Percentiles rank a stretch among this genome's conserved stretches.
phyloP scores from a whole-genome alignment of 768 basidiomycete species.

The Lactarius quietus region DNA sequence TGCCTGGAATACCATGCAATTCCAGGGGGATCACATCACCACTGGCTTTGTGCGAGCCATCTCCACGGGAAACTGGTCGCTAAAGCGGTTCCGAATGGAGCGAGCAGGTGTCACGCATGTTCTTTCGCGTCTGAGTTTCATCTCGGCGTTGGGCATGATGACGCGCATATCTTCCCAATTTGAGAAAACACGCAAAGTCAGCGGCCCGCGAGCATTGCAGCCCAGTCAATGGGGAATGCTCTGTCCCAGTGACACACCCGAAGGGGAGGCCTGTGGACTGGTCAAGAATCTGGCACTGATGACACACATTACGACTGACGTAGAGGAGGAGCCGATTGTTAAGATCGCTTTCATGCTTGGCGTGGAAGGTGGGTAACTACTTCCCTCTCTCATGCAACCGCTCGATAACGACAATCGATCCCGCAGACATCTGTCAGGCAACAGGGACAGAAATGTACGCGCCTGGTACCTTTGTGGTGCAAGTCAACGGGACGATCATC shows the following conservation, averaged over 20 bases:
- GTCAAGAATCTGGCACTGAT: conserved; percentile 98
- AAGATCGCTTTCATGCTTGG: conserved; percentile 92
- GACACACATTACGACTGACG: conserved; percentile 99
- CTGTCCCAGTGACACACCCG: conserved; percentile 97
- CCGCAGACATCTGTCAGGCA: conserved; percentile 77
- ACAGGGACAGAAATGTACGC: conserved; percentile 97
- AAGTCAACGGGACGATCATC: conserved; percentile 95
- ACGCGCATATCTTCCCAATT: conserved; percentile 98
- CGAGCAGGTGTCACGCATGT: conserved; percentile 98
- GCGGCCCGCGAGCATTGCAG: conserved; percentile 93
- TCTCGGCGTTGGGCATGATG: conserved; percentile 99
- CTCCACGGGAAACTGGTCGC: conserved; percentile 97
- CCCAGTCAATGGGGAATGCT: conserved; percentile 99
- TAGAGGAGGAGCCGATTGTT: conserved; percentile 91
- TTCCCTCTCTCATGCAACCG: background rate
- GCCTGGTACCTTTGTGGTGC: conserved; percentile 89
- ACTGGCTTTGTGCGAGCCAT: conserved; percentile 95
- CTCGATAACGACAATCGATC: background rate
- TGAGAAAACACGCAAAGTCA: conserved; percentile 98
- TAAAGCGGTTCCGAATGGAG: conserved; percentile 99
- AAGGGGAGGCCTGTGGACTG: conserved; percentile 98
- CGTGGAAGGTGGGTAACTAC: conserved; percentile 72
- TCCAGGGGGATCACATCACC: conserved; percentile 95
- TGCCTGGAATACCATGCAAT: conserved; percentile 90
- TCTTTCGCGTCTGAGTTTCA: conserved; percentile 90